Percentiles rank a stretch among this genome's conserved stretches.
phyloP scores from a whole-genome alignment of 371 early-diverging fungal genomes.

The Nematocida parisii region DNA sequence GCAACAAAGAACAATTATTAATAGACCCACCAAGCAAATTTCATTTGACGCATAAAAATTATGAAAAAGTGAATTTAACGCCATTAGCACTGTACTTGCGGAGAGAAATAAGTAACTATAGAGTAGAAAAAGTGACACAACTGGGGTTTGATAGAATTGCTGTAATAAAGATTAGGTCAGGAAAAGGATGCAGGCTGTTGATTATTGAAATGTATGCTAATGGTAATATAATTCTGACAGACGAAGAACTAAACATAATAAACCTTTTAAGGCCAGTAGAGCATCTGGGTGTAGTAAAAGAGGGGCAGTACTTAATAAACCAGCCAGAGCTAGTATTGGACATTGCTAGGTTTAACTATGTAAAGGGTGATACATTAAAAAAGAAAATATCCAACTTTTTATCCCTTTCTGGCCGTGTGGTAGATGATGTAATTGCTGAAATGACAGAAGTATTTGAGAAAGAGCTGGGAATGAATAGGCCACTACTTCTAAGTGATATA shows the following conservation, averaged over 20 bases:
- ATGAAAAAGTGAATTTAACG: constrained; percentile 64
- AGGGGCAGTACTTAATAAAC: constrained; percentile 31
- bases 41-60: constrained; percentile 61
- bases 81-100: constrained; percentile 68
- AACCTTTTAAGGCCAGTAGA: constrained; percentile 46
- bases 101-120: constrained; percentile 59
- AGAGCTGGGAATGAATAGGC: neutral
- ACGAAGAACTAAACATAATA: constrained; percentile 58
- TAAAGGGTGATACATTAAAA: constrained; percentile 44
- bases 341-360: constrained; percentile 40
- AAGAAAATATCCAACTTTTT: constrained; percentile 46
- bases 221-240: constrained; percentile 69
- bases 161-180: constrained; percentile 61
- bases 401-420: constrained; percentile 42
- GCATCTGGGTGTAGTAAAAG: constrained; percentile 49
- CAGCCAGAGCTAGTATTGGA: constrained; percentile 29
- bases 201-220: constrained; percentile 69
- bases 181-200: constrained; percentile 51
- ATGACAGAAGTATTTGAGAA: constrained; percentile 11
- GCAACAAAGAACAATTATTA: constrained; percentile 68
- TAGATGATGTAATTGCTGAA: constrained; percentile 20
- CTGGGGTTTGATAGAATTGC: constrained; percentile 69
- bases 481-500: constrained; percentile 11
- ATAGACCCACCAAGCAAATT: constrained; percentile 70
- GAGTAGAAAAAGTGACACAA: constrained; percentile 66